phyloP scores from a whole-genome alignment of 2,329 filamentous ascomycete species.

The Alternaria sp. region DNA sequence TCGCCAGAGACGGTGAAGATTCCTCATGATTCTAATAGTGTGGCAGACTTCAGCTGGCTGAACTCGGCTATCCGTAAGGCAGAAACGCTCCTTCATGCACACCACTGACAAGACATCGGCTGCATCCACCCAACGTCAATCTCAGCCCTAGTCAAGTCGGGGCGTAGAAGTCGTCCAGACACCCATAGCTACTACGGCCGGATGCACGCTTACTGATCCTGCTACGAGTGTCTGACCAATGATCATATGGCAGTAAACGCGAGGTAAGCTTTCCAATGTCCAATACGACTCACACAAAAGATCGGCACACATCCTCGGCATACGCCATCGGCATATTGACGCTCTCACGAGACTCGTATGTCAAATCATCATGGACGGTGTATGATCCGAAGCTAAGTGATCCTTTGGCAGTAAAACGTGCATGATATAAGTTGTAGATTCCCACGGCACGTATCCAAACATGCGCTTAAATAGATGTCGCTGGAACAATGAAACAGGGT shows the following conservation, averaged over 20 bases:
- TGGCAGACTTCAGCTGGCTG: neutral
- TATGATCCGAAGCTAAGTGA: neutral
- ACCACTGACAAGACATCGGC: neutral
- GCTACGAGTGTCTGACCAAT: neutral
- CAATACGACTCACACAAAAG: neutral
- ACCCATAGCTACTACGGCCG: neutral
- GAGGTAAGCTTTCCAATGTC: constrained; percentile 1
- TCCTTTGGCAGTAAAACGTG: neutral
- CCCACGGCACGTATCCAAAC: neutral
- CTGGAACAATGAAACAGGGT: neutral
- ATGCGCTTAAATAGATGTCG: neutral
- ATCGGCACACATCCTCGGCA: neutral
- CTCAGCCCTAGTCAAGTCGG: neutral
- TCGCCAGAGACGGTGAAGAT: neutral
- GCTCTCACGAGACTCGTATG: neutral
- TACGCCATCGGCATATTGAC: neutral
- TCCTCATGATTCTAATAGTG: neutral
- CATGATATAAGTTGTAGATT: neutral
- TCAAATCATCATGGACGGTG: neutral
- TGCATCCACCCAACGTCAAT: neutral
- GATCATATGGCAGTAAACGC: neutral
- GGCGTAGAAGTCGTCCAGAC: neutral
- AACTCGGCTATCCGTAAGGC: neutral
- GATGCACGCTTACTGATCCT: neutral
- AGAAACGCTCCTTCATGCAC: neutral